Base-by-base conservation (phyloP, 164 flowering plant species). In the Tetrastigma voinierianum region DNA sequence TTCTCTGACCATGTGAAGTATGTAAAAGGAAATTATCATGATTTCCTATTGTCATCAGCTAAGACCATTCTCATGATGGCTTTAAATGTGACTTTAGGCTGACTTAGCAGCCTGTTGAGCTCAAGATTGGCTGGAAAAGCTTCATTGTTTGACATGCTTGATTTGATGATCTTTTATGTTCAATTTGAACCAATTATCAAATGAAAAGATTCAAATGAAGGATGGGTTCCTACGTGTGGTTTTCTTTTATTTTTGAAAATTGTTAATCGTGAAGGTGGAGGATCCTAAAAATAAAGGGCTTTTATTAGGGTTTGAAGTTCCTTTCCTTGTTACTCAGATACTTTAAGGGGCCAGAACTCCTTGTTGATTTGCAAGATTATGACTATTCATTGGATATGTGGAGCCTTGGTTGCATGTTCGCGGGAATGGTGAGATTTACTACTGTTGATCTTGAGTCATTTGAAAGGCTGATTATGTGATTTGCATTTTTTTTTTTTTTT, bases 391-490 rank as follows among this genome's bases (percentile, higher is more conserved):
- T 82, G 66, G 85, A 82, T 63, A 70, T 82, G 85, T 82, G 85
- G 85, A 82, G 85, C 71, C 85, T 82, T 45, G 85, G 85, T 17
- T 82, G 85, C 68, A 82, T 82, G 85, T 79, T 81, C 70, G 85
- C 82, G 10, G 85, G 85, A 66, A 82, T 82, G 85, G 85, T 82
- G 40, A 77, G 78, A 51, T 17, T 59, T 57, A 54, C 25, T 62
- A 11, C 45, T 49, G 47, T 14, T 46, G 9, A 18, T 61, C 51
- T 45, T 46, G 46, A 13, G 14, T 49, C 16, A 49, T 8, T 24
- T 51, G 56, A 49, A 48, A 2, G 51, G 15, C 32, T n/a, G 18
- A 32, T 32, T 32, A 7, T 32, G 40, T 7, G 6, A 32, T 21
- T 11, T 6, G 13, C 8, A 19, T 12, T 67, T 25, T 23, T 19